phyloP scores from a whole-genome alignment of 2,329 filamentous ascomycete genomes.

The Calonectria honghensis region DNA sequence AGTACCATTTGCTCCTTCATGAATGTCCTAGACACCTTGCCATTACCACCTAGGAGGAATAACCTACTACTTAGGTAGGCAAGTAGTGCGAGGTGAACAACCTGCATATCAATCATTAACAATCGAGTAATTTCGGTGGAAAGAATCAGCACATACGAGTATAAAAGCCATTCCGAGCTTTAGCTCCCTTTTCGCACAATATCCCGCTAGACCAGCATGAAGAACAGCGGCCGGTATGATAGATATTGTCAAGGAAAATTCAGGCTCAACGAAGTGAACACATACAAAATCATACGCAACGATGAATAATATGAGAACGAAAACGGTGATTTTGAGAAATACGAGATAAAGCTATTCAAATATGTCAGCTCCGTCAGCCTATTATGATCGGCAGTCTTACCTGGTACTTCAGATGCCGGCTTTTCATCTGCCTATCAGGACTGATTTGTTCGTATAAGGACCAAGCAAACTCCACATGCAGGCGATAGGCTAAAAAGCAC shows the following conservation, averaged over 20 bases:
- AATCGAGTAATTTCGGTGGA: not conserved
- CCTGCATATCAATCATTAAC: not conserved
- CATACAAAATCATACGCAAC: not conserved
- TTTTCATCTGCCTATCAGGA: conserved; percentile 5
- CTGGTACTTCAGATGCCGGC: not conserved
- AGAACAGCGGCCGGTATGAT: not conserved
- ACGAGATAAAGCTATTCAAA: not conserved
- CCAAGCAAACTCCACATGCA: conserved; percentile 21
- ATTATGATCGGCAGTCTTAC: not conserved
- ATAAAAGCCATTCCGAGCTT: not conserved
- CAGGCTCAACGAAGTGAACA: not conserved
- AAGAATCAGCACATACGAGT: not conserved
- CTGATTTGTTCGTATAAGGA: conserved; percentile 12
- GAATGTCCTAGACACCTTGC: not conserved
- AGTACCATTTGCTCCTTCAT: conserved; percentile 18
- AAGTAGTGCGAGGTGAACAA: not conserved
- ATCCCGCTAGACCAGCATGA: not conserved
- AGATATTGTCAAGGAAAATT: conserved; percentile 9
- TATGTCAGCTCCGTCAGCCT: not conserved
- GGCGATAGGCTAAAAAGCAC: conserved; percentile 5
- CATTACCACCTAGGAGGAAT: not conserved
- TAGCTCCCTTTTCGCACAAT: not conserved
- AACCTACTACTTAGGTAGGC: not conserved
- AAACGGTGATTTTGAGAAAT: conserved; percentile 6
- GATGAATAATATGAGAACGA: not conserved